Conservation (phyloP, 225 moss, liverwort and hornwort genomes). For the Lunularia cruciata region DNA sequence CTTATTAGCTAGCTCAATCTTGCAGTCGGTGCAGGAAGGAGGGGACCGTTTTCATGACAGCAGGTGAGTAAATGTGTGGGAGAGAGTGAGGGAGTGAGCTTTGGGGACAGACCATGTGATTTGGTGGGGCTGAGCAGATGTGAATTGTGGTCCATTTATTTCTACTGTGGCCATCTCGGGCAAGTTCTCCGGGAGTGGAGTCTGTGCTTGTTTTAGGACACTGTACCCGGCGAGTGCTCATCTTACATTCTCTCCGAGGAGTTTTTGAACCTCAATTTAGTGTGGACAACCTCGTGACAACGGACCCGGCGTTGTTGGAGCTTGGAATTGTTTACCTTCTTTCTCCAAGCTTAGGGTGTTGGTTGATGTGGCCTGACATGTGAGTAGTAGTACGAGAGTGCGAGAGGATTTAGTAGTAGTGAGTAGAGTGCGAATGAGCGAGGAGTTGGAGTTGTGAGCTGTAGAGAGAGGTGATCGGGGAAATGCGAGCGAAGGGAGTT, state of each 20-base stretch:
- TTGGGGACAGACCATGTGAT: not conserved
- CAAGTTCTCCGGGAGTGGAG: not conserved
- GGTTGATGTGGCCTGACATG: not conserved
- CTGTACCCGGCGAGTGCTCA: not conserved
- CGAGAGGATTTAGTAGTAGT: not conserved
- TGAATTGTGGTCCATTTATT: constrained; percentile 6
- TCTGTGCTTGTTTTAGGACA: not conserved
- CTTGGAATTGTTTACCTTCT: not conserved
- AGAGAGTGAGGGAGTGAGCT: not conserved
- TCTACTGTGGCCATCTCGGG: constrained; percentile 8
- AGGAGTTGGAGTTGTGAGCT: constrained; percentile 7
- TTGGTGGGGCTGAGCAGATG: not conserved
- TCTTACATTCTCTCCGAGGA: not conserved
- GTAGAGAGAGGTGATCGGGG: not conserved
- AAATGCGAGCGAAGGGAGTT: constrained; percentile 2
- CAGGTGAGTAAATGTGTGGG: not conserved
- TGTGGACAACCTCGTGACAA: constrained; percentile 1
- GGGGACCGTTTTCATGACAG: not conserved
- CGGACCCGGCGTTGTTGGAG: not conserved
- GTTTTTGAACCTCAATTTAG: not conserved
- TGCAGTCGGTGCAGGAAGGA: not conserved
- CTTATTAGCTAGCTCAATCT: not conserved
- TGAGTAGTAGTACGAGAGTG: not conserved
- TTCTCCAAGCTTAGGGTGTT: not conserved
- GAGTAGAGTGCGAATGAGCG: not conserved